Base-by-base conservation (phyloP, 805 yeast species). In the Metschnikowia gruessii region DNA sequence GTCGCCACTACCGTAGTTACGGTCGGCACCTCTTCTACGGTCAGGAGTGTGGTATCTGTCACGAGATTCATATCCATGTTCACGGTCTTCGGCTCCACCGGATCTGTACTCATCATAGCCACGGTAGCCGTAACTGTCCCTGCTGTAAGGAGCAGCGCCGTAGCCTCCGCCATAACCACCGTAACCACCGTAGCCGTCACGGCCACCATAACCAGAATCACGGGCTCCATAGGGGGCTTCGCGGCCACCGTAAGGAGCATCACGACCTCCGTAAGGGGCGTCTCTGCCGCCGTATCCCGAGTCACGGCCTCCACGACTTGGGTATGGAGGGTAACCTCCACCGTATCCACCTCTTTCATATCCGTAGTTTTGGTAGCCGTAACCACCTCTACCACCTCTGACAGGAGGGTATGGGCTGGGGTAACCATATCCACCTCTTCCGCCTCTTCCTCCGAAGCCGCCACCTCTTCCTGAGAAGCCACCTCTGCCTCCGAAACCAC, bases 361-460 rank as follows among this genome's bases (percentile, higher is more conserved):
- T 13, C 57, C 54, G 31, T 53, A 53, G 42, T 46, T 48, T 36
- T 45, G 52, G 40, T 46, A 46, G 21, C 61, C 59, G 43, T 59
- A 53, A 26, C 65, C 66, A 30, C 61, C 62, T 40, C 62, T 45
- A 4, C 57, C 52, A 16, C 54, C 42, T 15, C 53, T 46, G 3
- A 50, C 44, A 13, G 54, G 52, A 16, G 56, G 56, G 40, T 53
- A 53, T 9, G 56, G 50, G 17, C 50, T 49, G 3, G 52, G 49
- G 42, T 52, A 53, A 28, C 60, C 62, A 45, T 60, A 62, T 29
- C 66, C 63, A 26, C 66, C 63, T 37, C 68, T 49, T n/a, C 51
- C 48, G 10, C 45, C 49, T 13, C 50, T 29, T 15, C 41, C 36
- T 15, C 46, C 44, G 30, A 44, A 47, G 17, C 53, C 50, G 37